Evolutionary conservation across 371 early-diverging fungal species (phyloP).

Genomic region (Quaeritorhiza haematococci): DNA sequence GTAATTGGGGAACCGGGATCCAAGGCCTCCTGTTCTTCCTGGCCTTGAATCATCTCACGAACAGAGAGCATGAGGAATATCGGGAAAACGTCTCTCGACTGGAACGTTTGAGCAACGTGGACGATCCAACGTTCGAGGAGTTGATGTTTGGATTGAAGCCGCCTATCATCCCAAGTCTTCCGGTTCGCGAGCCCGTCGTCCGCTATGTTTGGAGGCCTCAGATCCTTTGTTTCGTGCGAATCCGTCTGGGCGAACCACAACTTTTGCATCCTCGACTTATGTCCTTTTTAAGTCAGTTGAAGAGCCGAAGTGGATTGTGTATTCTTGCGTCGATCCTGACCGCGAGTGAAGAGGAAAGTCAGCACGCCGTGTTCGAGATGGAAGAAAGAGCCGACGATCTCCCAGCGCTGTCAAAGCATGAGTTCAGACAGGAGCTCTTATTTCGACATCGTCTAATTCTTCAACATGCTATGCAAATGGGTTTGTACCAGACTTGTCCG

Average conservation of each 20-base stretch:
- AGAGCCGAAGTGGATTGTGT: neutral
- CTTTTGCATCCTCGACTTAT: neutral
- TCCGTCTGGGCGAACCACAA: neutral
- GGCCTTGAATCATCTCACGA: neutral
- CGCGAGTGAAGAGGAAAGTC: neutral
- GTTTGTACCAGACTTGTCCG: no score
- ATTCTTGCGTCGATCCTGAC: neutral
- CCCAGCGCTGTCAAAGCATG: no score
- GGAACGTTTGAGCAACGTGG: neutral
- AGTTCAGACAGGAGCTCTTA: no score
- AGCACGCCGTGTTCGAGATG: no score
- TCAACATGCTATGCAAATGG: no score
- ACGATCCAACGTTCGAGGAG: neutral
- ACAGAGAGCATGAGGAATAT: neutral
- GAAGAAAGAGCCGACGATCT: no score
- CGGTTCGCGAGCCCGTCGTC: neutral
- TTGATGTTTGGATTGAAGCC: no score
- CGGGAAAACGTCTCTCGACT: neutral
- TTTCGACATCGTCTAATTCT: no score
- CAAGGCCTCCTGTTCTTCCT: neutral
- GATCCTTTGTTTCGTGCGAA: neutral
- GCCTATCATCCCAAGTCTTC: neutral
- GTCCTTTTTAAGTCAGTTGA: neutral
- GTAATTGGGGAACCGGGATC: neutral
- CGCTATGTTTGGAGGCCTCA: neutral